Conservation (phyloP, 176 grass and related monocot species). For the Carex scoparia region DNA sequence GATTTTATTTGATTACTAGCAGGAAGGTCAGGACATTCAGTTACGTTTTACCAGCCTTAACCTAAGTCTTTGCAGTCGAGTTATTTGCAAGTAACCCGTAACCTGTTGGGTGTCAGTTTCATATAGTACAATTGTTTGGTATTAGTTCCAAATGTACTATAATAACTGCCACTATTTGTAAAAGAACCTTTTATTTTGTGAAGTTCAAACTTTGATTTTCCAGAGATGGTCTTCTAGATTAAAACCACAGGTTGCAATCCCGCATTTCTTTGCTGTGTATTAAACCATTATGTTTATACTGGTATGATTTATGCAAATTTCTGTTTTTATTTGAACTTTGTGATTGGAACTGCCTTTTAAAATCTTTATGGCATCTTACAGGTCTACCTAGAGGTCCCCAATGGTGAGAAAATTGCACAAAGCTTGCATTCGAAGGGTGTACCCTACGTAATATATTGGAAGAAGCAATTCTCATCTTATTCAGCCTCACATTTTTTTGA, state of each 20-base stretch:
- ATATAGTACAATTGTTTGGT: not conserved
- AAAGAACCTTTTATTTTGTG: not conserved
- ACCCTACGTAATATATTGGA: conserved; percentile 79
- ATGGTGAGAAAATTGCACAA: conserved; percentile 52
- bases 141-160: not conserved
- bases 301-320: not conserved
- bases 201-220: not conserved
- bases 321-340: not conserved
- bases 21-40: not conserved
- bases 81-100: no score
- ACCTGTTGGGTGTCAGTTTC: not conserved
- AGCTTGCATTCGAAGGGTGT: conserved; percentile 62
- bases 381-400: conserved; percentile 73
- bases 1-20: conserved; percentile 1
- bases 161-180: not conserved
- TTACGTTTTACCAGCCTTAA: not conserved
- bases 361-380: conserved; percentile 6
- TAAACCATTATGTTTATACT: not conserved
- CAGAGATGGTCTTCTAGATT: conserved; percentile 13
- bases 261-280: conserved; percentile 19
- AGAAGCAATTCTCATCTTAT: conserved; percentile 51
- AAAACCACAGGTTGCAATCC: conserved; percentile 8
- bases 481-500: conserved; percentile 61
- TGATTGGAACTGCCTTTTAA: conserved; percentile 17
- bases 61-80: no score